Evolutionary conservation across 2,329 filamentous ascomycete genomes (phyloP).

Genomic region (Sporothrix dimorphospora): DNA sequence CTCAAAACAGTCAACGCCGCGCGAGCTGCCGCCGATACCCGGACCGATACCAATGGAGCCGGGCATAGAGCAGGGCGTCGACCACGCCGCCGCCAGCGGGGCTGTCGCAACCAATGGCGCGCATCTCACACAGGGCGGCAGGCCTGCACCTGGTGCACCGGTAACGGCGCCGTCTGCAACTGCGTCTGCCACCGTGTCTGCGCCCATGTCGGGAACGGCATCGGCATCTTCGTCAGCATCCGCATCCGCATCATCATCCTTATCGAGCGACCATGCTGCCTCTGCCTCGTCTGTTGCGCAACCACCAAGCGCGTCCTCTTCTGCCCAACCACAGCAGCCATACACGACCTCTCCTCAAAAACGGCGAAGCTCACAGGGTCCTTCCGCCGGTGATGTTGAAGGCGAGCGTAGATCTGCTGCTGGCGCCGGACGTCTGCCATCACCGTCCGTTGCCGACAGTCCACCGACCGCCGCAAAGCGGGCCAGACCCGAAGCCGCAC

Average conservation of each 20-base stretch:
- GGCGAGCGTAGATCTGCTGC: constrained; percentile 27
- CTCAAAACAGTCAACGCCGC: constrained; percentile 28
- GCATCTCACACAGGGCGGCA: background rate
- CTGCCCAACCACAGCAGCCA: constrained; percentile 22
- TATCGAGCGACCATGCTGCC: constrained; percentile 15
- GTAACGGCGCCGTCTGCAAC: background rate
- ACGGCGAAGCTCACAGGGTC: constrained; percentile 50
- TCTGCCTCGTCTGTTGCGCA: background rate
- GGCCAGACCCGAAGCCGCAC: constrained; percentile 52
- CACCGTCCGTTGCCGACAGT: constrained; percentile 31
- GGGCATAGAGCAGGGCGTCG: constrained; percentile 36
- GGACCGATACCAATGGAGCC: constrained; percentile 38
- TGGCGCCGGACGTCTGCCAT: constrained; percentile 33
- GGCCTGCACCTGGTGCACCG: constrained; percentile 15
- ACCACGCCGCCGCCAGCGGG: constrained; percentile 21
- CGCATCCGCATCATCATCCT: constrained; percentile 1
- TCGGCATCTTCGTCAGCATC: background rate
- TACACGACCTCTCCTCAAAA: constrained; percentile 41
- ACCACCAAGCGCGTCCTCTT: background rate
- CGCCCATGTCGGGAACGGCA: background rate
- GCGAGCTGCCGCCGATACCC: constrained; percentile 39
- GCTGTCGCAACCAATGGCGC: background rate
- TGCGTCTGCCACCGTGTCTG: constrained; percentile 7
- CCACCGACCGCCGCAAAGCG: constrained; percentile 52
- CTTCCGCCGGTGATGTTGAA: constrained; percentile 34